Conservation (phyloP, 495 filamentous ascomycete species). For the Alectoria sarmentosa region DNA sequence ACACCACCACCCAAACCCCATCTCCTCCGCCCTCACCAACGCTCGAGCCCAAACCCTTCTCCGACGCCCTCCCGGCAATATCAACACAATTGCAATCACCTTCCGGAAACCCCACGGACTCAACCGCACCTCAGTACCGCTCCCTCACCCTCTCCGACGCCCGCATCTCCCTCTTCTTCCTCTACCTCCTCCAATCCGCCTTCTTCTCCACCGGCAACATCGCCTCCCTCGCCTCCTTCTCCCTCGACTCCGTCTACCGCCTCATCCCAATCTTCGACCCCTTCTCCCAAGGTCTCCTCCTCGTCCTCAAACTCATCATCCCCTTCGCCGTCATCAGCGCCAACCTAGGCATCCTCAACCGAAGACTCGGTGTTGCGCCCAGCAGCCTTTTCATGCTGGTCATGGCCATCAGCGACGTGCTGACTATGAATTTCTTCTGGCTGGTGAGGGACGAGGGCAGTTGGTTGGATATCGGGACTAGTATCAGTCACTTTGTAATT, state of each 20-base stretch:
- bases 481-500: slow-evolving; percentile 90
- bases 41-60: slow-evolving; percentile 25
- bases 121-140: slow-evolving; percentile 50
- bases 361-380: slow-evolving; percentile 69
- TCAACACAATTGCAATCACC: slow-evolving; percentile 22
- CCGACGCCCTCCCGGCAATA: slow-evolving; percentile 28
- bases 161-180: slow-evolving; percentile 87
- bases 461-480: slow-evolving; percentile 96
- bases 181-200: slow-evolving; percentile 86
- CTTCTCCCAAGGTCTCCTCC: slow-evolving; percentile 81
- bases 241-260: slow-evolving; percentile 80
- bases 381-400: slow-evolving; percentile 88
- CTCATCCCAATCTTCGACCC: slow-evolving; percentile 94
- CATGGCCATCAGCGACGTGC: slow-evolving; percentile 83
- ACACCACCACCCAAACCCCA: slow-evolving; percentile 30
- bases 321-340: slow-evolving; percentile 92
- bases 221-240: slow-evolving; percentile 91
- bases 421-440: slow-evolving; percentile 97
- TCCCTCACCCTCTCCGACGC: slow-evolving; percentile 71
- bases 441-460: slow-evolving; percentile 91
- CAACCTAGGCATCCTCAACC: slow-evolving; percentile 91
- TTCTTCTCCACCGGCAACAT: slow-evolving; percentile 99
- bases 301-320: slow-evolving; percentile 85
- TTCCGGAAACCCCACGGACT: slow-evolving; percentile 22
- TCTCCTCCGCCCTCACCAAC: slow-evolving; percentile 12